Percentiles rank a stretch among this genome's conserved stretches.
These are phyloP conservation scores for Jamesozyma piceae DNA, from an alignment of 805 yeast species.

Conservation along the genomic window DNA sequence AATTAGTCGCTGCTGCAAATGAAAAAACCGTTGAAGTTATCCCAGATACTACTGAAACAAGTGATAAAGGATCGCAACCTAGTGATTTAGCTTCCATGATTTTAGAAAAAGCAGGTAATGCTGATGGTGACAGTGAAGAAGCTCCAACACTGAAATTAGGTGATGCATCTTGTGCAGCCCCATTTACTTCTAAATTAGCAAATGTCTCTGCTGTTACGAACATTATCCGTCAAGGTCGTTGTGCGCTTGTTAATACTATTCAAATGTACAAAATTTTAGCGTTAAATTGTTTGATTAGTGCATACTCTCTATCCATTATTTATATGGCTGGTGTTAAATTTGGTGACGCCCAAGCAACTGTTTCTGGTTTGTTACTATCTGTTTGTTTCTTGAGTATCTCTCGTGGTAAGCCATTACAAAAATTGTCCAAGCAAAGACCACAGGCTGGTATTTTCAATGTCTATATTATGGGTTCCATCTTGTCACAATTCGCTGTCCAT, in stretches of 20 bases:
- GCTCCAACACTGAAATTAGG: slow-evolving; percentile 92
- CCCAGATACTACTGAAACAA: slow-evolving; percentile 29
- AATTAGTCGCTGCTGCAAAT: slow-evolving; percentile 46
- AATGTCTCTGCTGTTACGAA: slow-evolving; percentile 88
- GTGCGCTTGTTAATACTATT: slow-evolving; percentile 92
- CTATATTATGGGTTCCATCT: slow-evolving; percentile 94
- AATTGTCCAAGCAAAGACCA: slow-evolving; percentile 87
- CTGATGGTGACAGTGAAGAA: slow-evolving; percentile 46
- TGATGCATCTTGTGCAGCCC: slow-evolving; percentile 98
- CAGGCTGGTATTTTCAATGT: slow-evolving; percentile 93
- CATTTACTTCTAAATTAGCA: slow-evolving; percentile 89
- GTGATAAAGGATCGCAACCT: slow-evolving; percentile 44
- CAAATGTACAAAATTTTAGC: slow-evolving; percentile 99
- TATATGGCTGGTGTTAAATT: slow-evolving; percentile 95
- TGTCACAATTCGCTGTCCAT: slow-evolving; percentile 94
- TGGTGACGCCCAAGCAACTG: slow-evolving; percentile 97
- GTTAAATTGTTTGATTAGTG: slow-evolving; percentile 90
- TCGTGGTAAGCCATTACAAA: slow-evolving; percentile 82
- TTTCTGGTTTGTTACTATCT: slow-evolving; percentile 83
- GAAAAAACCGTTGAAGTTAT: slow-evolving; percentile 31
- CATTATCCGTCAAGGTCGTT: slow-evolving; percentile 94
- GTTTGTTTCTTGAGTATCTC: slow-evolving; percentile 94
- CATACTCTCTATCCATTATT: slow-evolving; percentile 87
- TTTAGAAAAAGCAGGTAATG: slow-evolving; percentile 18
- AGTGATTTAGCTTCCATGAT: slow-evolving; percentile 39